phyloP scores from a whole-genome alignment of 768 basidiomycete species.

The Tylopilus felleus region DNA sequence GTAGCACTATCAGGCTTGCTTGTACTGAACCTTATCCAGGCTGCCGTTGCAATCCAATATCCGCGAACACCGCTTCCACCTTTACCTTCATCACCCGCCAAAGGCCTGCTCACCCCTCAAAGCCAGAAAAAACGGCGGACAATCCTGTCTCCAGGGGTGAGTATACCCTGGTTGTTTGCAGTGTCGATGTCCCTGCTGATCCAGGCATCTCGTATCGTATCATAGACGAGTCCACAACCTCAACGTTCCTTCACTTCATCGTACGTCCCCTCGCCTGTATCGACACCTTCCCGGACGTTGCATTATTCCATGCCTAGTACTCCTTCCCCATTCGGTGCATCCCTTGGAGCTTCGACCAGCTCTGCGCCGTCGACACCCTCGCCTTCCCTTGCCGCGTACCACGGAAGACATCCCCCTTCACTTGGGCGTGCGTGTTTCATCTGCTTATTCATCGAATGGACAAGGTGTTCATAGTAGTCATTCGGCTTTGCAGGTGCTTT shows the following conservation, averaged over 20 bases:
- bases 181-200: neutral
- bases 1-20: slow-evolving; percentile 29
- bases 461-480: neutral
- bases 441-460: neutral
- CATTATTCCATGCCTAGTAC: slow-evolving; percentile 36
- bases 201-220: neutral
- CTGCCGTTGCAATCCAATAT: slow-evolving; percentile 35
- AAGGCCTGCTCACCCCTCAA: slow-evolving; percentile 20
- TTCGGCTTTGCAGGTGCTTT: slow-evolving; percentile 22
- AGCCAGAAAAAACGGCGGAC: slow-evolving; percentile 27
- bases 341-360: slow-evolving; percentile 29
- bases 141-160: slow-evolving; percentile 23
- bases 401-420: slow-evolving; percentile 35
- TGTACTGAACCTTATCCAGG: slow-evolving; percentile 35
- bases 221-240: slow-evolving; percentile 24
- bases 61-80: slow-evolving; percentile 32
- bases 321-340: slow-evolving; percentile 36
- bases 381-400: slow-evolving; percentile 39
- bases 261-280: slow-evolving; percentile 29
- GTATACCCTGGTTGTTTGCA: neutral
- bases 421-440: slow-evolving; percentile 33
- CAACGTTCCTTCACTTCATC: slow-evolving; percentile 31
- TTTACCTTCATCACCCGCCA: slow-evolving; percentile 22
- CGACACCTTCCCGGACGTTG: slow-evolving; percentile 33
- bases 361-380: slow-evolving; percentile 34